Base-by-base conservation (phyloP, 1,139 yeast genomes). In the Candida mesenterica region DNA sequence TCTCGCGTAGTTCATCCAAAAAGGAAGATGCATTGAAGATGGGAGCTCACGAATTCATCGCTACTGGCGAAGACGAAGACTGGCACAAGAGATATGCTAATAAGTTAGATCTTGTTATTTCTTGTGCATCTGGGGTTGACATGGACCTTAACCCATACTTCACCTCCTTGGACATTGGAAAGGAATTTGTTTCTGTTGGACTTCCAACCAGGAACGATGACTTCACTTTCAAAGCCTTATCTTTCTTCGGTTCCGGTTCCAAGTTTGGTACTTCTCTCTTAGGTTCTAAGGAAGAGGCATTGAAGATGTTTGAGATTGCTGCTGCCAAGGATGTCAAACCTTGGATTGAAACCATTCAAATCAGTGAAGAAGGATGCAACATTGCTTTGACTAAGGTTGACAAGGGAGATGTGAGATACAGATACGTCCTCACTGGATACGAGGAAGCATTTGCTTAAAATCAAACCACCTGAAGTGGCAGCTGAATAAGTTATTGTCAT, bases 141-240 rank as follows among this genome's bases (percentile, higher is more conserved):
- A 53, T 63, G 34, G 52, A 55, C 24, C 45, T 72, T 36, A 50
- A 55, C 30, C 45, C 52, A 16, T 62, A 62, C 48, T 49, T 72
- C 35, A 40, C 52, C 3, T 55, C 61, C 12, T 50, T 72, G 46
- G 62, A 52, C 37, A 62, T 70, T 15, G 73, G 73, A 51, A 72
- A 74, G 34, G 62, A 64, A 36, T 71, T 78, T 49, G 64, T 77
- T 33, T 65, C 78, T 24, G 82, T 76, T 36, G 82, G 84, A 33
- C 62, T 77, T 39, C 79, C 79, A 32, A 62, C 68, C 20, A 41
- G 37, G 4, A 43, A 39, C 4, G 68, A 65, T 27, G 45, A 44
- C 23, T 49, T 60, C 36, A 45, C 40, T 12, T 57, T 59, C 24
- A 42, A 58, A 30, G 65, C 70, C 30, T 51, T 52, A 38, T 38